Conservation (phyloP, 257 asterid species). For the Craterostigma plantagineum region DNA sequence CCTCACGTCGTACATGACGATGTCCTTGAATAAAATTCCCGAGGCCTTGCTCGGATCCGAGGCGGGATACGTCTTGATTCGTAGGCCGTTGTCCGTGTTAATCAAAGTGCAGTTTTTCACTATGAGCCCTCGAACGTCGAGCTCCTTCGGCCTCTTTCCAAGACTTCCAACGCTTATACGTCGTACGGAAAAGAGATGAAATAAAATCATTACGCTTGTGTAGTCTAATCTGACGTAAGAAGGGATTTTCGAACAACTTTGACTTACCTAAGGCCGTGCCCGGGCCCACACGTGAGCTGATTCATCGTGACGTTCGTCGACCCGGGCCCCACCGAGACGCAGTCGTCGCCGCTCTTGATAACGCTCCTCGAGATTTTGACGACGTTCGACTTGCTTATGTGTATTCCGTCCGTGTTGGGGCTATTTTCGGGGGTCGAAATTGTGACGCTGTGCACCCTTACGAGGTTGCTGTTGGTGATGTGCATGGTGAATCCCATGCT, state of each 20-base stretch:
- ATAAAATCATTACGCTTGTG: no score
- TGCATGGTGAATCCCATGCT: slow-evolving; percentile 72
- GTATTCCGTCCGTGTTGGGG: slow-evolving; percentile 58
- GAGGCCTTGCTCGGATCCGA: slow-evolving; percentile 30
- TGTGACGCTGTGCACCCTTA: slow-evolving; percentile 17
- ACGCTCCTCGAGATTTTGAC: slow-evolving; percentile 22
- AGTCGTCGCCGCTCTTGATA: slow-evolving; percentile 47
- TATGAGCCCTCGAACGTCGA: slow-evolving; percentile 32
- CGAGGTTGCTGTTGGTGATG: slow-evolving; percentile 19
- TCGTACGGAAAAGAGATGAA: no score
- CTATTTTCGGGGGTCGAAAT: slow-evolving; percentile 25
- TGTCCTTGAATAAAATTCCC: slow-evolving; percentile 28
- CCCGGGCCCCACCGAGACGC: slow-evolving; percentile 49
- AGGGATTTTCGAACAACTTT: no score
- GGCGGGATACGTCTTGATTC: slow-evolving; percentile 44
- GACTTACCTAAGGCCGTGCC: slow-evolving; percentile 62
- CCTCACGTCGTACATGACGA: slow-evolving; percentile 29
- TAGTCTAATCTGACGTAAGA: no score
- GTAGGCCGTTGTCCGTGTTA: slow-evolving; percentile 41
- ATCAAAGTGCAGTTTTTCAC: slow-evolving; percentile 36
- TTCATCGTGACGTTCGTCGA: slow-evolving; percentile 28
- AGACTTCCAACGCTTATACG: slow-evolving; percentile 60
- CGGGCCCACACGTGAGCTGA: slow-evolving; percentile 43
- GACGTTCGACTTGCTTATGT: slow-evolving; percentile 25
- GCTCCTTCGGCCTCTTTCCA: slow-evolving; percentile 29